A percentile compares a stretch with the other conserved stretches of the same genome.
phyloP scores from a whole-genome alignment of 768 basidiomycete genomes.

The Boletus vermiculosoides region DNA sequence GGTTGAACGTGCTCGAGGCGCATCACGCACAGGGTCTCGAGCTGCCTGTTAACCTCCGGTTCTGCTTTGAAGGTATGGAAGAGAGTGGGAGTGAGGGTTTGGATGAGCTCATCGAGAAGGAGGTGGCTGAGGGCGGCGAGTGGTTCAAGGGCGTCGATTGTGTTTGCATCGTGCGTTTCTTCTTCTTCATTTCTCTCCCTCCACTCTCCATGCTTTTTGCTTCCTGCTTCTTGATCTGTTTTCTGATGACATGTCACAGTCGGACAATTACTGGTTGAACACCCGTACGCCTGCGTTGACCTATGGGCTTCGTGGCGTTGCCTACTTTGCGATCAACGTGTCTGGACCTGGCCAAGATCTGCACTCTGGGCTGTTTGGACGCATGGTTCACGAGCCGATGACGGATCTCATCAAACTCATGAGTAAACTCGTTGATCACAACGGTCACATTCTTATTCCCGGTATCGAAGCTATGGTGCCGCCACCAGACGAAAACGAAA shows the following conservation, averaged over 20 bases:
- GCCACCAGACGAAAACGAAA: constrained; percentile 69
- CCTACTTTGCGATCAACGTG: constrained; percentile 81
- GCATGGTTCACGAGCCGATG: constrained; percentile 89
- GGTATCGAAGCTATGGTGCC: constrained; percentile 86
- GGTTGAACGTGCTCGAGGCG: constrained; percentile 88
- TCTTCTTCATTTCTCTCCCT: background rate
- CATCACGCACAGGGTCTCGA: constrained; percentile 63
- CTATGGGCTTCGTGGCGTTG: constrained; percentile 85
- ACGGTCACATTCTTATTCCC: constrained; percentile 84
- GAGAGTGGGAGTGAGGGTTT: constrained; percentile 91
- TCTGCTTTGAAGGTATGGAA: constrained; percentile 98
- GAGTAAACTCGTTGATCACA: constrained; percentile 75
- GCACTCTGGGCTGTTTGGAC: constrained; percentile 86
- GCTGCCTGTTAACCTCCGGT: constrained; percentile 85
- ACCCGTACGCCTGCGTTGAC: constrained; percentile 77
- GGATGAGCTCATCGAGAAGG: constrained; percentile 78
- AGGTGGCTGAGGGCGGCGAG: constrained; percentile 62
- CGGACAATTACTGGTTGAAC: constrained; percentile 95
- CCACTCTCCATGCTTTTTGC: background rate
- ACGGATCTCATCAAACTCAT: constrained; percentile 84
- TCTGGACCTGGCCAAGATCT: constrained; percentile 84
- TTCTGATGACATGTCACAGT: constrained; percentile 38
- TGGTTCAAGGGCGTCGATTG: constrained; percentile 90
- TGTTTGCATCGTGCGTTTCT: constrained; percentile 78
- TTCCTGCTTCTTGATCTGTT: background rate